These are phyloP conservation scores for Pseudonitzschia multiseries DNA, from an alignment of 108 stramenopile genomes.

Conservation along the genomic window DNA sequence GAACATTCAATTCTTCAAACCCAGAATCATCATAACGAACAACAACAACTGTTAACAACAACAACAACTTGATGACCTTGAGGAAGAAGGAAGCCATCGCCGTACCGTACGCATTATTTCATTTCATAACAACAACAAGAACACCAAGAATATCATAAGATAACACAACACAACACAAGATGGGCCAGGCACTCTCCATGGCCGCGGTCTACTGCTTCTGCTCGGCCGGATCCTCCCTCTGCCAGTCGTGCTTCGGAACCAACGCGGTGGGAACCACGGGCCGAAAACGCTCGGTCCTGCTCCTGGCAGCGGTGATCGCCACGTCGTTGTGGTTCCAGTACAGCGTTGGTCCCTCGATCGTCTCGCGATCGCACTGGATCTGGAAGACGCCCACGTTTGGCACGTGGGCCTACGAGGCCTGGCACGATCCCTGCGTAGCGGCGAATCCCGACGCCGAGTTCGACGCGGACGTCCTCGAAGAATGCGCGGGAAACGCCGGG, in stretches of 20 bases:
- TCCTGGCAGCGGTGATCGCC: conserved; percentile 58
- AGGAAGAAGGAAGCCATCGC: too few relatives aligned
- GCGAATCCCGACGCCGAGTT: conserved; percentile 33
- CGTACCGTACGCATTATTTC: too few relatives aligned
- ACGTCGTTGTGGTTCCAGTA: conserved; percentile 80
- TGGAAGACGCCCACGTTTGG: conserved; percentile 61
- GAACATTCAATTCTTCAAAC: too few relatives aligned
- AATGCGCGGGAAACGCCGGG: conserved; percentile 81
- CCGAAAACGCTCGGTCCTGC: conserved; percentile 75
- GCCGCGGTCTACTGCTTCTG: conserved; percentile 68
- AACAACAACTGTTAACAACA: too few relatives aligned
- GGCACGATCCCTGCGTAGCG: conserved; percentile 65
- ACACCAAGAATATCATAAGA: neutral
- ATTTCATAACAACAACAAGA: neutral
- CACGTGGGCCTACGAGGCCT: conserved; percentile 56
- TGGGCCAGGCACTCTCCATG: conserved; percentile 53
- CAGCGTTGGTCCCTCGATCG: conserved; percentile 63
- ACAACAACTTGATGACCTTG: too few relatives aligned
- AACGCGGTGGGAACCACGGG: conserved; percentile 63
- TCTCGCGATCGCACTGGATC: conserved; percentile 38
- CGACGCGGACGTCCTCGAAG: conserved; percentile 17
- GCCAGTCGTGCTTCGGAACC: conserved; percentile 71
- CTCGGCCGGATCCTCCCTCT: conserved; percentile 55
- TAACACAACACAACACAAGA: neutral
- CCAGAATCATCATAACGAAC: too few relatives aligned